Conservation (phyloP, 805 yeast genomes). For the Yarrowia alimentaria region DNA sequence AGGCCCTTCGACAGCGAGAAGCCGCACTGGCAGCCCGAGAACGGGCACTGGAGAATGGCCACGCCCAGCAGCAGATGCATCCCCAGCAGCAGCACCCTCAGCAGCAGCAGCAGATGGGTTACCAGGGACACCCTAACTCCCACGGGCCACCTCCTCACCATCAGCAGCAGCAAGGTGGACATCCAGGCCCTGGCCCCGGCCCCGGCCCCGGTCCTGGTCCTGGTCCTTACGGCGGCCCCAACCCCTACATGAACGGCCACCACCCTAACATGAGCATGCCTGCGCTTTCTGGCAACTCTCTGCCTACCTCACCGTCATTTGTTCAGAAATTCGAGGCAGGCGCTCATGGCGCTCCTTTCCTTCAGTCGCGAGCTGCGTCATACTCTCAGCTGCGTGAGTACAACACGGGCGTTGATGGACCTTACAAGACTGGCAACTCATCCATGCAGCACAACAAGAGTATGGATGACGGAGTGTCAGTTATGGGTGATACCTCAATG, state of each 20-base stretch:
- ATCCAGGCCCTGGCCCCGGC: conserved; percentile 3
- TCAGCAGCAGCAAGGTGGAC: conserved; percentile 22
- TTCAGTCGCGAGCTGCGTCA: conserved; percentile 22
- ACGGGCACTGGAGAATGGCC: conserved; percentile 21
- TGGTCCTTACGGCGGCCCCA: conserved; percentile 18
- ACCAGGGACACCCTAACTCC: too few species aligned
- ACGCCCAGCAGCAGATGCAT: conserved; percentile 23
- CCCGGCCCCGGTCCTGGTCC: conserved; percentile 11
- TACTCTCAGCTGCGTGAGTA: conserved; percentile 27
- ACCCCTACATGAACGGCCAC: conserved; percentile 28
- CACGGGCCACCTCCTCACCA: neutral
- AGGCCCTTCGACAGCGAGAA: conserved; percentile 27
- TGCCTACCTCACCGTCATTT: conserved; percentile 21
- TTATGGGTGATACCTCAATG: conserved; percentile 20
- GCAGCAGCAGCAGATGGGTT: conserved; percentile 3
- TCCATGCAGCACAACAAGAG: conserved; percentile 24
- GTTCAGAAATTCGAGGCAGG: conserved; percentile 24
- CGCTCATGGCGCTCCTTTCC: conserved; percentile 24
- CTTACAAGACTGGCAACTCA: conserved; percentile 13
- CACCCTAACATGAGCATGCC: conserved; percentile 28
- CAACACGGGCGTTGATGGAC: conserved; percentile 27
- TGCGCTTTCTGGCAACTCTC: conserved; percentile 21
- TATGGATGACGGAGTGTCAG: conserved; percentile 19
- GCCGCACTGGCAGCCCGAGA: conserved; percentile 9
- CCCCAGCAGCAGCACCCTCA: neutral